These are phyloP conservation scores for Pestalotiopsis sp. DNA, from an alignment of 2,329 filamentous ascomycete genomes.

Conservation along the genomic window DNA sequence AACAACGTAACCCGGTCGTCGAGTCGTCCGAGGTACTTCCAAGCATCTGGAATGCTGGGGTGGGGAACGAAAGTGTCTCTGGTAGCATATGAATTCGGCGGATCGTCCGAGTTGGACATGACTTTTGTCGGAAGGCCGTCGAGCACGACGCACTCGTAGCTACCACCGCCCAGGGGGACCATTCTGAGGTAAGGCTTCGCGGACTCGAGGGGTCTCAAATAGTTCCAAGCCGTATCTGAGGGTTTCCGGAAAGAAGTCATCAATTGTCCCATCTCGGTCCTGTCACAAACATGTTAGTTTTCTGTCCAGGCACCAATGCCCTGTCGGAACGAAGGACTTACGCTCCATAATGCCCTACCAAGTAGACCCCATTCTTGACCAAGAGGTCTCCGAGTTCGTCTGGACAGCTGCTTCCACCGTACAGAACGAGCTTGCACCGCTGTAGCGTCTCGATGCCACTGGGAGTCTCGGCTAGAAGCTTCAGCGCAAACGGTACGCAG, in stretches of 20 bases:
- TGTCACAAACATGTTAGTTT: constrained; percentile 21
- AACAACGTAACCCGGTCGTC: constrained; percentile 41
- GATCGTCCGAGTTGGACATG: constrained; percentile 39
- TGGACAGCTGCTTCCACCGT: constrained; percentile 42
- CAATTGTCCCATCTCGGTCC: constrained; percentile 44
- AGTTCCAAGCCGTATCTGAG: constrained; percentile 43
- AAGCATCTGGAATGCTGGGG: constrained; percentile 36
- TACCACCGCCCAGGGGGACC: constrained; percentile 23
- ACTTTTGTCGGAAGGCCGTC: constrained; percentile 35
- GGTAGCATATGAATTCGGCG: constrained; percentile 38
- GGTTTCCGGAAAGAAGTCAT: constrained; percentile 42
- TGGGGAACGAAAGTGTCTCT: constrained; percentile 39
- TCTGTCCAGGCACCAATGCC: neutral
- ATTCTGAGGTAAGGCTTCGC: constrained; percentile 39
- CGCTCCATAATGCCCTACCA: constrained; percentile 43
- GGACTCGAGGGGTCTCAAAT: constrained; percentile 40
- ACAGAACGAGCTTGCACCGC: constrained; percentile 40
- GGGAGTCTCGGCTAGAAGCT: constrained; percentile 38
- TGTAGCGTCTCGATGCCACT: constrained; percentile 38
- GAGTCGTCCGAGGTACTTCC: constrained; percentile 39
- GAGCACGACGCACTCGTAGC: constrained; percentile 36
- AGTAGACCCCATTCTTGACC: constrained; percentile 36
- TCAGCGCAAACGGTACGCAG: constrained; percentile 42
- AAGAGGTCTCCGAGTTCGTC: constrained; percentile 43
- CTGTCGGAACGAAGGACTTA: constrained; percentile 24